These are phyloP conservation scores for Aspergillus asperescens DNA, from an alignment of 495 filamentous ascomycete species.

Conservation along the genomic window DNA sequence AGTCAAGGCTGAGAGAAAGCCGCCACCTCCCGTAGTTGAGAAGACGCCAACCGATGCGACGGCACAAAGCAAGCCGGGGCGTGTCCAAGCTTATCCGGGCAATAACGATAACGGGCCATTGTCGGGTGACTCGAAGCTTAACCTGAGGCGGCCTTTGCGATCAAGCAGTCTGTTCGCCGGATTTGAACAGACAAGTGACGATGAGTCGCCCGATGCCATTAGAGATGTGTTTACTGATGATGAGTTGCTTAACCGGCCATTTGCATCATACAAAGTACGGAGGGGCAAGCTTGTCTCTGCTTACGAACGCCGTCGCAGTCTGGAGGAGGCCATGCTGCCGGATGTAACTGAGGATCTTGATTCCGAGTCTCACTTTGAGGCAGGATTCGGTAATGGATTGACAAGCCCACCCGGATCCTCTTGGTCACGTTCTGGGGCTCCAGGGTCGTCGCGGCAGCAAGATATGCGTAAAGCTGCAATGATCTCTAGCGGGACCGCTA, in stretches of 20 bases:
- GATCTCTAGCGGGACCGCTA: slow-evolving; percentile 70
- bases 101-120: slow-evolving; percentile 80
- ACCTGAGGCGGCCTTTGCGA: slow-evolving; percentile 63
- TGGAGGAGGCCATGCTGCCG: slow-evolving; percentile 33
- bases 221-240: slow-evolving; percentile 47
- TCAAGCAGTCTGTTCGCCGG: slow-evolving; percentile 83
- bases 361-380: slow-evolving; percentile 26
- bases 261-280: slow-evolving; percentile 40
- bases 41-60: slow-evolving; percentile 14
- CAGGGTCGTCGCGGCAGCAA: slow-evolving; percentile 39
- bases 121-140: slow-evolving; percentile 49
- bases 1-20: slow-evolving; percentile 22
- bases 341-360: slow-evolving; percentile 41
- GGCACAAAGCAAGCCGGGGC: slow-evolving; percentile 31
- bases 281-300: slow-evolving; percentile 40
- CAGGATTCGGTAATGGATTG: background rate
- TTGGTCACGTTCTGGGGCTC: slow-evolving; percentile 19
- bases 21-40: slow-evolving; percentile 14
- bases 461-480: slow-evolving; percentile 61
- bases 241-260: slow-evolving; percentile 41
- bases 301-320: slow-evolving; percentile 28
- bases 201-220: slow-evolving; percentile 34
- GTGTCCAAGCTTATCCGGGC: slow-evolving; percentile 66
- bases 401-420: slow-evolving; percentile 15
- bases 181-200: slow-evolving; percentile 60